These are phyloP conservation scores for Globisporangium irregulare DNA, from an alignment of 352 stramenopile species.

Conservation along the genomic window DNA sequence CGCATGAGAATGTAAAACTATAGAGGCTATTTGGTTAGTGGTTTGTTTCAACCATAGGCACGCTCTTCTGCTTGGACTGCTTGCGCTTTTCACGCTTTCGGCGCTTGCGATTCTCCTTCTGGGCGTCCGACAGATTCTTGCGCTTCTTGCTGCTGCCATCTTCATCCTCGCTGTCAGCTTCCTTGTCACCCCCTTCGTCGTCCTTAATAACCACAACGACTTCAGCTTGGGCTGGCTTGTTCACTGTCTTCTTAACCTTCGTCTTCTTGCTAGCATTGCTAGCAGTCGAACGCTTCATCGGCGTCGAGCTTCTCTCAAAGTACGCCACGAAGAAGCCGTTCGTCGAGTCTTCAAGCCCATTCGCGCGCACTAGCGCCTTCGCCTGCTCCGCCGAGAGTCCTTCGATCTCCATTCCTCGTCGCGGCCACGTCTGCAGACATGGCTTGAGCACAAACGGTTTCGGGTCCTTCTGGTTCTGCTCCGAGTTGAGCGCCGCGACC, in stretches of 20 bases:
- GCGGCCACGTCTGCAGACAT: constrained; percentile 69
- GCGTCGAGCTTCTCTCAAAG: constrained; percentile 76
- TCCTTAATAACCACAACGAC: not conserved
- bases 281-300: not conserved
- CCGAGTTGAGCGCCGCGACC: constrained; percentile 69
- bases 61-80: constrained; percentile 20
- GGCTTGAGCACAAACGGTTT: constrained; percentile 65
- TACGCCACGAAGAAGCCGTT: constrained; percentile 98
- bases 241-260: not conserved
- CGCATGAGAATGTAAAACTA: not conserved
- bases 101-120: constrained; percentile 74
- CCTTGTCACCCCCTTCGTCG: constrained; percentile 1
- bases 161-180: not conserved
- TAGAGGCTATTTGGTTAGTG: not conserved
- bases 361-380: constrained; percentile 87
- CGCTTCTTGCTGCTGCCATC: constrained; percentile 40
- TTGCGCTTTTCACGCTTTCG: constrained; percentile 69
- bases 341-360: constrained; percentile 91
- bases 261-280: not conserved
- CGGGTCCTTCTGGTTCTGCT: constrained; percentile 39
- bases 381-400: constrained; percentile 64
- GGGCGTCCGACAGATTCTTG: constrained; percentile 55
- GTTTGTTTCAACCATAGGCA: not conserved
- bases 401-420: constrained; percentile 57
- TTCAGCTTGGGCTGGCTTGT: constrained; percentile 6